Base-by-base conservation (phyloP, 2,329 filamentous ascomycete genomes). In the Botryotinia globosa region DNA sequence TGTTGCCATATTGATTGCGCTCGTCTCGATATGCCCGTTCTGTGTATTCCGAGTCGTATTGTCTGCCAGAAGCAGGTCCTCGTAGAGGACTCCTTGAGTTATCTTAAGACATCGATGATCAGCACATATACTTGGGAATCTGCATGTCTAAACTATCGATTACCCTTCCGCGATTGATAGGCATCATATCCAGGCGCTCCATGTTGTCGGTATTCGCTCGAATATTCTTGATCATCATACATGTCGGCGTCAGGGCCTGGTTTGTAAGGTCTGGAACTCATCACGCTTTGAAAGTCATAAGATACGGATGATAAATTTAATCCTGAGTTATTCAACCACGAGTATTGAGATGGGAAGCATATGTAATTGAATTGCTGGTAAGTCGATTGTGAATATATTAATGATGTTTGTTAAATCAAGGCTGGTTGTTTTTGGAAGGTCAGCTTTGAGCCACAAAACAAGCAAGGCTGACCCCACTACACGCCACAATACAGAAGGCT, bases 181-280 rank as follows among this genome's bases (percentile, higher is more conserved):
- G 79, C 78, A 69, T 77, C 76, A 74, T 80, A 75, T 65, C 75
- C 74, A 48, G 74, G 71, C 66, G 74, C 76, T 69, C 72, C 71
- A 71, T 73, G 73, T 65, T 75, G 72, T 64, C 75, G 68, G 62
- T 78, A 73, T 44, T 78, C 77, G 56, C 74, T 75, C 48, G 72
- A 66, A 72, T 77, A 76, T 45, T 77, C 73, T 62, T 83, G 79
- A 71, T 85, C 82, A 78, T 86, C 83, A 79, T 83, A 82, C 85
- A 87, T 87, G 74, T 77, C 79, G 75, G 78, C 74, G 64, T 77
- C 77, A 67, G 76, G 72, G 34, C 68, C 61, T n/a, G 32, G 67
- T 71, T 20, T 66, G 34, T 59, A 73, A 71, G 68, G 67, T 34
- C 72, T 61, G 44, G 72, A 65, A 48, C 42, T 72, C 59, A 59